A percentile compares a stretch with the other conserved stretches of the same genome.
phyloP scores from a whole-genome alignment of 495 filamentous ascomycete genomes.

The Patellaria atrata region DNA sequence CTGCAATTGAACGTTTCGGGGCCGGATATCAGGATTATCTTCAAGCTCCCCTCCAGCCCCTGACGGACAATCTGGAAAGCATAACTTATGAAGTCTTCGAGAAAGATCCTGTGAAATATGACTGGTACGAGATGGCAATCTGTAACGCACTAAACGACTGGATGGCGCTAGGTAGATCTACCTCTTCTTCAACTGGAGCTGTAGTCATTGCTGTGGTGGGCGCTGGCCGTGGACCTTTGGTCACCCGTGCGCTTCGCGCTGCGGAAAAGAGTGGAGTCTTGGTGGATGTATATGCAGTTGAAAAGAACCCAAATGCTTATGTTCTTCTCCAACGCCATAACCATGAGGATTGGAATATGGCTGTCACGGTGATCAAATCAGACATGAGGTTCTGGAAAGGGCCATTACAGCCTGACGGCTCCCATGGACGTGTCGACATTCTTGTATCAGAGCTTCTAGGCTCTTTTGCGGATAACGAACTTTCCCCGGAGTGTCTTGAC shows the following conservation, averaged over 20 bases:
- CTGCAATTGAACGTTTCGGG: slow-evolving; percentile 52
- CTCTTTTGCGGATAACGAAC: slow-evolving; percentile 46
- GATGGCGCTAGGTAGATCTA: slow-evolving; percentile 52
- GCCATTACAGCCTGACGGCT: slow-evolving; percentile 28
- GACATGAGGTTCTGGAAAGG: slow-evolving; percentile 97
- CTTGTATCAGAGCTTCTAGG: slow-evolving; percentile 86
- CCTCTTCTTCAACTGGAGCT: slow-evolving; percentile 46
- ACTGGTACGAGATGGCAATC: slow-evolving; percentile 83
- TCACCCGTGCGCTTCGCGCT: slow-evolving; percentile 69
- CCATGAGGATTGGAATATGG: slow-evolving; percentile 53
- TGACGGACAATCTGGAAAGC: slow-evolving; percentile 91
- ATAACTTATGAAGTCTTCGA: slow-evolving; percentile 99
- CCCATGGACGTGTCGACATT: slow-evolving; percentile 66
- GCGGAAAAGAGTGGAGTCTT: slow-evolving; percentile 58
- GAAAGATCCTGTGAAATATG: slow-evolving; percentile 94
- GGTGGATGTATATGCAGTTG: slow-evolving; percentile 79
- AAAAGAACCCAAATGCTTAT: slow-evolving; percentile 97
- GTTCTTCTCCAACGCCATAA: slow-evolving; percentile 84
- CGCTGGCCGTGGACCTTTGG: slow-evolving; percentile 79
- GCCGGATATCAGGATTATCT: slow-evolving; percentile 85
- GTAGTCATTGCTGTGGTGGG: slow-evolving; percentile 86
- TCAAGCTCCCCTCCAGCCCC: slow-evolving; percentile 83
- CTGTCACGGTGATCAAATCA: slow-evolving; percentile 76
- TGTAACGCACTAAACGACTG: slow-evolving; percentile 70
- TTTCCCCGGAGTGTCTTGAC: slow-evolving; percentile 60